A percentile compares a stretch with the other conserved stretches of the same genome.
Evolutionary conservation across 1,284 basidiomycete species (phyloP).

Genomic region (Apiotrichum gamsii): DNA sequence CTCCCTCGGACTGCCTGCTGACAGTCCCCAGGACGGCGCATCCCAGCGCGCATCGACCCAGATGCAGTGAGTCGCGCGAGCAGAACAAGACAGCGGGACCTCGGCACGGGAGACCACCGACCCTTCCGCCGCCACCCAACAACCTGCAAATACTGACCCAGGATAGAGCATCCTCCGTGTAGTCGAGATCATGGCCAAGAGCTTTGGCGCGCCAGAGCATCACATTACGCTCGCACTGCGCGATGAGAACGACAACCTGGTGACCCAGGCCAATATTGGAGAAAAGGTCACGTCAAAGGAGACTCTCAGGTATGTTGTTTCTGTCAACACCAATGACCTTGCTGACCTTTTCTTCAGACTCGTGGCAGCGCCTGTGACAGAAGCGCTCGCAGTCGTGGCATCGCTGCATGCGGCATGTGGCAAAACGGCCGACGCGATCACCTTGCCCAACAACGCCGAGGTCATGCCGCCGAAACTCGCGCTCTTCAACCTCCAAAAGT

Average conservation of each 20-base stretch:
- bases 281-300: slow-evolving; percentile 71
- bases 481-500: slow-evolving; percentile 69
- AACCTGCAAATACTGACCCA: background rate
- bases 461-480: slow-evolving; percentile 45
- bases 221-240: slow-evolving; percentile 75
- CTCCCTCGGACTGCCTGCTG: no score
- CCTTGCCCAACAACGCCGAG: slow-evolving; percentile 15
- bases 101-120: no score
- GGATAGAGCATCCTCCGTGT: slow-evolving; percentile 36
- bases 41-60: slow-evolving; percentile 43
- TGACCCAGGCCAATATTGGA: slow-evolving; percentile 82
- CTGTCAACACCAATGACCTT: no score
- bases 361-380: slow-evolving; percentile 35
- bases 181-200: slow-evolving; percentile 43
- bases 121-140: no score
- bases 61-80: slow-evolving; percentile 30
- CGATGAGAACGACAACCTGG: slow-evolving; percentile 77
- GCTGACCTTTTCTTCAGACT: no score
- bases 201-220: slow-evolving; percentile 73
- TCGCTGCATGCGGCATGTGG: slow-evolving; percentile 26
- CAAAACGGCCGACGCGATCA: slow-evolving; percentile 1
- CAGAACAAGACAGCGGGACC: no score
- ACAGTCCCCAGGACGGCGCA: slow-evolving; percentile 27
- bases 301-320: slow-evolving; percentile 68
- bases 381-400: slow-evolving; percentile 35